Percentiles rank a stretch among this genome's conserved stretches.
These are phyloP conservation scores for Exophiala spinifera DNA, from an alignment of 2,329 filamentous ascomycete species.

Conservation along the genomic window DNA sequence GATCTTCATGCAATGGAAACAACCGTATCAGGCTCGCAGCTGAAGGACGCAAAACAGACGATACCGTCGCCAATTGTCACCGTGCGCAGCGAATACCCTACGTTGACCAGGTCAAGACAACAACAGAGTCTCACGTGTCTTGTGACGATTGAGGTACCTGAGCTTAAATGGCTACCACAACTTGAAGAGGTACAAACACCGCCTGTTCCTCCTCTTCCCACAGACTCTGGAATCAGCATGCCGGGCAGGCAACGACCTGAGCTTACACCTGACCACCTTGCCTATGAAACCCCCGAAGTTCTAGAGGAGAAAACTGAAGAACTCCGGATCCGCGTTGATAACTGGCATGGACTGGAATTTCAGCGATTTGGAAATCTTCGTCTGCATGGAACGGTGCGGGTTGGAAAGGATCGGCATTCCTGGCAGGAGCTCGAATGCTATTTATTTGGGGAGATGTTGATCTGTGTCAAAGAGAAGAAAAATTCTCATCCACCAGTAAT, in stretches of 20 bases:
- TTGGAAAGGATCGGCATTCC: slow-evolving; percentile 91
- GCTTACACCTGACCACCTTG: slow-evolving; percentile 24
- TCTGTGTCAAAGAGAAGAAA: slow-evolving; percentile 98
- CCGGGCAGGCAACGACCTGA: slow-evolving; percentile 37
- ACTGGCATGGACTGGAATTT: slow-evolving; percentile 97
- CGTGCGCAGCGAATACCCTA: slow-evolving; percentile 94
- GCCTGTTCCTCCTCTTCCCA: slow-evolving; percentile 47
- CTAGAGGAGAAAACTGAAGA: slow-evolving; percentile 84
- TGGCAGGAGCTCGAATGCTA: slow-evolving; percentile 99
- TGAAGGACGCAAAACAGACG: slow-evolving; percentile 69
- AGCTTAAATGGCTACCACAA: slow-evolving; percentile 85
- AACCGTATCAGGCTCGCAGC: slow-evolving; percentile 69
- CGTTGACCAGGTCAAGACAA: slow-evolving; percentile 83
- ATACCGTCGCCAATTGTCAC: slow-evolving; percentile 91
- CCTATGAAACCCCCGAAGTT: slow-evolving; percentile 69
- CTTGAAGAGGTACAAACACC: slow-evolving; percentile 70
- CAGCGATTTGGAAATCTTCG: slow-evolving; percentile 80
- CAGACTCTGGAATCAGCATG: slow-evolving; percentile 47
- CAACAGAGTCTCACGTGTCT: slow-evolving; percentile 94
- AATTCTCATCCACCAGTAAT: slow-evolving; percentile 64
- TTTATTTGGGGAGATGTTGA: slow-evolving; percentile 97
- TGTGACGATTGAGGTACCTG: slow-evolving; percentile 88
- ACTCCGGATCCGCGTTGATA: slow-evolving; percentile 83
- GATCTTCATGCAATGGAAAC: slow-evolving; percentile 96
- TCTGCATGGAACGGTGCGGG: slow-evolving; percentile 81